Percentiles rank a stretch among this genome's conserved stretches.
phyloP scores from a whole-genome alignment of 2,329 filamentous ascomycete genomes.

The Blastomyces parvus region DNA sequence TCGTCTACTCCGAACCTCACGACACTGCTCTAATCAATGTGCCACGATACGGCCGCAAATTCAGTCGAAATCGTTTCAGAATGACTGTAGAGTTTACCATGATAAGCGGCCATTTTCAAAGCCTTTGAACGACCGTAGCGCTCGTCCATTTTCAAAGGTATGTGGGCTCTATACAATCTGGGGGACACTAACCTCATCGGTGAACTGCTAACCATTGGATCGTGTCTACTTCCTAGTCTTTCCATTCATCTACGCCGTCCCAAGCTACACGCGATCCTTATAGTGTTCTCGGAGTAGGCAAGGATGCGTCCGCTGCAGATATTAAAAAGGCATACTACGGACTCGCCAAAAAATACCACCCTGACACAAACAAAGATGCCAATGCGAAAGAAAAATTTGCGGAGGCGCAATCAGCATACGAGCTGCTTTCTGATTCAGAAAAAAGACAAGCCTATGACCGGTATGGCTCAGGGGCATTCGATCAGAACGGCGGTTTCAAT shows the following conservation, averaged over 20 bases:
- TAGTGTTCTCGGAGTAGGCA: constrained; percentile 71
- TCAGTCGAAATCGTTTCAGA: constrained; percentile 31
- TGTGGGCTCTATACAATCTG: constrained; percentile 7
- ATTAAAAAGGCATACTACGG: constrained; percentile 99
- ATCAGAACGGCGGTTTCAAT: constrained; percentile 64
- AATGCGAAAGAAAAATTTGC: constrained; percentile 90
- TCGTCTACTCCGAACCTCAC: constrained; percentile 34
- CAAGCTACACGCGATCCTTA: constrained; percentile 78
- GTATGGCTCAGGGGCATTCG: constrained; percentile 71
- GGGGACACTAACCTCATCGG: neutral
- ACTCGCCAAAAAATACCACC: constrained; percentile 93
- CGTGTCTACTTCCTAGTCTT: constrained; percentile 24
- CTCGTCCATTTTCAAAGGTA: constrained; percentile 26
- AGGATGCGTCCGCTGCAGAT: constrained; percentile 68
- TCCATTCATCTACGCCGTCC: constrained; percentile 44
- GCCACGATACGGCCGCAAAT: constrained; percentile 24
- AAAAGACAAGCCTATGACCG: constrained; percentile 90
- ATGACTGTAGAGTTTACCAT: constrained; percentile 20
- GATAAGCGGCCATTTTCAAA: constrained; percentile 22
- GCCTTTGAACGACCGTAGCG: constrained; percentile 18
- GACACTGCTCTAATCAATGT: constrained; percentile 31
- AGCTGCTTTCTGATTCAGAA: constrained; percentile 81
- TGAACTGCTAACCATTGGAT: neutral
- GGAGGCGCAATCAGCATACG: constrained; percentile 88
- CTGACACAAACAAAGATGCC: constrained; percentile 93